Conservation (phyloP, 495 filamentous ascomycete species). For the Polyplosphaeria fusca region DNA sequence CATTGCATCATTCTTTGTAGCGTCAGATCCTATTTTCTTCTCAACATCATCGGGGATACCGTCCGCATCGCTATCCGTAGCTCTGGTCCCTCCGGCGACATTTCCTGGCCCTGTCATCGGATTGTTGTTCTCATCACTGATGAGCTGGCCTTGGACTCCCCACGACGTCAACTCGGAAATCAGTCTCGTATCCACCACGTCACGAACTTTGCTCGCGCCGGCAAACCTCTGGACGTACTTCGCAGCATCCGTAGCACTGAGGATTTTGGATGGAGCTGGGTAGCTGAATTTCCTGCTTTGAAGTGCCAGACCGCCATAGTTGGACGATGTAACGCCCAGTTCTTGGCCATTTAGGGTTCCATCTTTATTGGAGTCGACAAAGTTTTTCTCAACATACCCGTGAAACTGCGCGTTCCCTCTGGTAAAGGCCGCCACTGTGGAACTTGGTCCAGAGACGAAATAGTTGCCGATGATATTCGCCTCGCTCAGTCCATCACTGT, state of each 20-base stretch:
- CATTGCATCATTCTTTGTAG: conserved; percentile 16
- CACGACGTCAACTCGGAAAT: conserved; percentile 7
- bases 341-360: conserved; percentile 21
- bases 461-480: conserved; percentile 27
- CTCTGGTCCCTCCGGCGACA: conserved; percentile 10
- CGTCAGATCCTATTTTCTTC: conserved; percentile 10
- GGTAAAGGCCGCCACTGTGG: conserved; percentile 9
- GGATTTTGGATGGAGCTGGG: conserved; percentile 2
- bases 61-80: conserved; percentile 18
- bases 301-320: conserved; percentile 19
- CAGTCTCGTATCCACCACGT: conserved; percentile 13
- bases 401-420: conserved; percentile 15
- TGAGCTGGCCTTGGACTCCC: conserved; percentile 17
- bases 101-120: conserved; percentile 12
- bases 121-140: conserved; percentile 20
- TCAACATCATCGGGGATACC: conserved; percentile 22
- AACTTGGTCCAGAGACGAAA: conserved; percentile 24
- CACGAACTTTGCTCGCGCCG: conserved; percentile 16
- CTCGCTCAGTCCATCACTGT: conserved; percentile 5
- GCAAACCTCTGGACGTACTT: conserved; percentile 9
- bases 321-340: conserved; percentile 2
- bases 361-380: conserved; percentile 18
- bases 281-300: conserved; percentile 6
- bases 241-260: conserved; percentile 12
- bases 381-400: conserved; percentile 19